A percentile compares a stretch with the other conserved stretches of the same genome.
These are phyloP conservation scores for Candida loeiensis DNA, from an alignment of 805 yeast species.

Conservation along the genomic window DNA sequence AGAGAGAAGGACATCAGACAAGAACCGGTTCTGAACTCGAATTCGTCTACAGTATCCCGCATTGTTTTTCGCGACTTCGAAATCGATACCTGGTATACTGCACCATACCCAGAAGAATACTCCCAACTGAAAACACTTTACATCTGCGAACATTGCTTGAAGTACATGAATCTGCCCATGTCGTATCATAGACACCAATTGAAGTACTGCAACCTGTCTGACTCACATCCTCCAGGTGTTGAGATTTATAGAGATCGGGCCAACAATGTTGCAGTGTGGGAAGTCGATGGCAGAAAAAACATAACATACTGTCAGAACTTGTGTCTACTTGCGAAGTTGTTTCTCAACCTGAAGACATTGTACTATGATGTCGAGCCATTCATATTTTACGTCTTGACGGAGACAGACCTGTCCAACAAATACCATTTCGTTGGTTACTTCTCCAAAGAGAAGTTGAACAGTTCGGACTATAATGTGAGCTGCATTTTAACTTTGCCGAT, in stretches of 20 bases:
- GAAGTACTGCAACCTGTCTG: slow-evolving; percentile 58
- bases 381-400: slow-evolving; percentile 80
- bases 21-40: not conserved
- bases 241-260: slow-evolving; percentile 38
- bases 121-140: slow-evolving; percentile 58
- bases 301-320: slow-evolving; percentile 82
- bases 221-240: slow-evolving; percentile 60
- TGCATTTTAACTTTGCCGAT: slow-evolving; percentile 89
- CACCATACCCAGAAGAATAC: slow-evolving; percentile 90
- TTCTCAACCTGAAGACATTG: slow-evolving; percentile 84
- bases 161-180: slow-evolving; percentile 69
- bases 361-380: slow-evolving; percentile 96
- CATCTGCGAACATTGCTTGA: slow-evolving; percentile 81
- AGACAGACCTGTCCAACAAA: slow-evolving; percentile 45
- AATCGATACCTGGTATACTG: slow-evolving; percentile 86
- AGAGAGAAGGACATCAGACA: slow-evolving; percentile 11
- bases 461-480: slow-evolving; percentile 77
- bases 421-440: slow-evolving; percentile 92
- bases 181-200: slow-evolving; percentile 65
- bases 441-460: slow-evolving; percentile 78
- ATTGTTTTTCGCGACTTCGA: slow-evolving; percentile 71
- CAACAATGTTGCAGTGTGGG: slow-evolving; percentile 39
- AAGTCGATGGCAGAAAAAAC: slow-evolving; percentile 76
- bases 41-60: slow-evolving; percentile 45
- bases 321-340: slow-evolving; percentile 84